Percentiles rank a stretch among this genome's conserved stretches.
Evolutionary conservation across 345 rosid genomes (phyloP).

Genomic region (Cardamine chenopodiifolia): DNA sequence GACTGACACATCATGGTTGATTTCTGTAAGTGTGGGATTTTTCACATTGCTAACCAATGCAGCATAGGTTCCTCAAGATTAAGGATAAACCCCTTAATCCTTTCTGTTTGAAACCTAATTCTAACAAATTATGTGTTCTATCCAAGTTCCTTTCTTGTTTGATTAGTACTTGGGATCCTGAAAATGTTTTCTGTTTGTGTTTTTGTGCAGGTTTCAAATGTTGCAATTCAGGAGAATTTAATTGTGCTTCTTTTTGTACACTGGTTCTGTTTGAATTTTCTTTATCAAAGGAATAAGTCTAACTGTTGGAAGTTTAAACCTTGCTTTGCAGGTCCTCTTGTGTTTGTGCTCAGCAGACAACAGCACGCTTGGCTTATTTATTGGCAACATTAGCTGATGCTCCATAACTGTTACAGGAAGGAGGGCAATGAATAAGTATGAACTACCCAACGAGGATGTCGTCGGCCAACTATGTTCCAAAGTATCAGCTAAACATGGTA

Average conservation of each 20-base stretch:
- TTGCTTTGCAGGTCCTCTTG: slow-evolving; percentile 33
- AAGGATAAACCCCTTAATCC: slow-evolving; percentile 1
- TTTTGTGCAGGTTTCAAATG: slow-evolving; percentile 74
- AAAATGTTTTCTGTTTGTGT: slow-evolving; percentile 62
- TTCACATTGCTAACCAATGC: slow-evolving; percentile 29
- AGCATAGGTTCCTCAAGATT: slow-evolving; percentile 23
- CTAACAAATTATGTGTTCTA: slow-evolving; percentile 24
- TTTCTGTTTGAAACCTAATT: neutral
- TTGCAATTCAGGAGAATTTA: slow-evolving; percentile 59
- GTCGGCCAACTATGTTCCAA: slow-evolving; percentile 10
- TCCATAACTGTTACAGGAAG: slow-evolving; percentile 22
- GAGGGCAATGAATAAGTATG: neutral
- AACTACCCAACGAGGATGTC: slow-evolving; percentile 2
- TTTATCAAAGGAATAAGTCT: neutral
- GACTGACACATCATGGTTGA: slow-evolving; percentile 19
- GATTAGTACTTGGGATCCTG: slow-evolving; percentile 41
- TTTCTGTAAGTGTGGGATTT: slow-evolving; percentile 37
- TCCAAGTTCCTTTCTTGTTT: slow-evolving; percentile 22
- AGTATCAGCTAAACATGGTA: slow-evolving; percentile 26
- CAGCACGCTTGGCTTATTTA: neutral
- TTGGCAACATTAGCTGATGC: neutral
- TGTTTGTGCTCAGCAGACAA: slow-evolving; percentile 27
- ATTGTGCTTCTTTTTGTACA: slow-evolving; percentile 33
- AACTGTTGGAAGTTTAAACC: slow-evolving; percentile 32
- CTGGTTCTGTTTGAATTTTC: slow-evolving; percentile 25